Evolutionary conservation across 1,284 basidiomycete genomes (phyloP), one percentile per base, ranked within the genome.

Genomic region (Tetrapyrgos nigripes): DNA sequence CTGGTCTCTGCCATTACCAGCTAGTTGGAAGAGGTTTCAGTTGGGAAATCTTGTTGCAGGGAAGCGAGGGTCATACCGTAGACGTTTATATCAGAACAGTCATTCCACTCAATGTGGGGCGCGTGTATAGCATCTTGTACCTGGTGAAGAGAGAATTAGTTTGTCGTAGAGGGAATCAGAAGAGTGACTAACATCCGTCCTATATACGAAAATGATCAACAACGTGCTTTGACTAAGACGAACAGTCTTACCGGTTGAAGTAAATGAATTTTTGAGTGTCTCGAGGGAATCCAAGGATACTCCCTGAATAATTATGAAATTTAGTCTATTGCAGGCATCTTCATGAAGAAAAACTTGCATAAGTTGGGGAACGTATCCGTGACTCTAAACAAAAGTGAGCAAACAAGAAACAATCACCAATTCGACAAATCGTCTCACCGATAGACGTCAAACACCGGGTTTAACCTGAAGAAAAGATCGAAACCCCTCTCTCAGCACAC

Each of bases 51-150:
- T 19, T 80, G 86, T 46, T 11, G 79, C 79, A 28, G 74, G 66
- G 57, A 9, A 40, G 37, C n/a, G n/a, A n/a, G 49, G 28, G 27
- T 51, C 19, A 82, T 74, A 62, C 81, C 73, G 61, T 83, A 86
- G 4, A 85, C 82, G 19, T 76, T 69, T 43, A 70, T 72, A 21
- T 72, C 62, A n/a, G 76, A 64, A 64, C 86, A 87, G 26, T 70
- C 67, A 14, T 70, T 68, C 85, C 85, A 88, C 29, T 67, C 69
- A 58, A 85, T 80, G 62, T 82, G 80, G 17, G 85, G 84, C 2
- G 85, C 86, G 62, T 87, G 85, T 43, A 87, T 83, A 0, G 83
- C 84, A 57, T 81, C 75, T 78, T 86, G 83, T 3, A 87, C 84
- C 77, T 83, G 58, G 2, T 9, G 50, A 21, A 28, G 29, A 11